Percentiles rank a stretch among this genome's conserved stretches.
These are phyloP conservation scores for Tolypocladium ophioglossoides DNA, from an alignment of 2,329 filamentous ascomycete species.

Conservation along the genomic window DNA sequence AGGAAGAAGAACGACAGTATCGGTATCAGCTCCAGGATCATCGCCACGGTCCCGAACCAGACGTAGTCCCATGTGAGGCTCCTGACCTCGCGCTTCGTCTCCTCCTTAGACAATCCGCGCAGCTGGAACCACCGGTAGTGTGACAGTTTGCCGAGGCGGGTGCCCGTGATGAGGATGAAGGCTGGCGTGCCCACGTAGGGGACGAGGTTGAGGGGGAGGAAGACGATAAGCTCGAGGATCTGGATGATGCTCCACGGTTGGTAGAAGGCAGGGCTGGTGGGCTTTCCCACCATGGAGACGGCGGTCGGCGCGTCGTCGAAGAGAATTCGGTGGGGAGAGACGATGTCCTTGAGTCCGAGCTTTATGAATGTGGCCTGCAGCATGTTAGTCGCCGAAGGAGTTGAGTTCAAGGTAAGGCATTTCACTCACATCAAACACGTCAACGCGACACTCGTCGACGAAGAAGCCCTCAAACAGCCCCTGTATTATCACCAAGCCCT, in stretches of 20 bases:
- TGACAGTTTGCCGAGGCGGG: conserved; percentile 75
- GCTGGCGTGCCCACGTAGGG: conserved; percentile 73
- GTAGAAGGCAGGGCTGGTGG: conserved; percentile 66
- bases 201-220: conserved; percentile 77
- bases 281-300: conserved; percentile 73
- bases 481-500: conserved; percentile 61
- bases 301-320: conserved; percentile 59
- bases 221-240: conserved; percentile 71
- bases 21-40: conserved; percentile 79
- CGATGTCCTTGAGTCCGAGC: conserved; percentile 57
- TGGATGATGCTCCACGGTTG: conserved; percentile 87
- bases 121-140: conserved; percentile 89
- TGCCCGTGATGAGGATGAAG: conserved; percentile 82
- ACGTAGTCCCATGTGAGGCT: conserved; percentile 71
- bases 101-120: conserved; percentile 60
- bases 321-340: conserved; percentile 55
- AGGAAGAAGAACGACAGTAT: conserved; percentile 91
- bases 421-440: conserved; percentile 66
- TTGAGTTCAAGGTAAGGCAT: neutral
- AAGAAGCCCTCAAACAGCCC: conserved; percentile 71
- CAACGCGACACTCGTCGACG: conserved; percentile 67
- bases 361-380: conserved; percentile 60
- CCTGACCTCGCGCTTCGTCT: conserved; percentile 60
- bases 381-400: neutral
- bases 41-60: conserved; percentile 83